Evolutionary conservation across 176 grass and related monocot species (phyloP).

Genomic region (Paspalum vaginatum): DNA sequence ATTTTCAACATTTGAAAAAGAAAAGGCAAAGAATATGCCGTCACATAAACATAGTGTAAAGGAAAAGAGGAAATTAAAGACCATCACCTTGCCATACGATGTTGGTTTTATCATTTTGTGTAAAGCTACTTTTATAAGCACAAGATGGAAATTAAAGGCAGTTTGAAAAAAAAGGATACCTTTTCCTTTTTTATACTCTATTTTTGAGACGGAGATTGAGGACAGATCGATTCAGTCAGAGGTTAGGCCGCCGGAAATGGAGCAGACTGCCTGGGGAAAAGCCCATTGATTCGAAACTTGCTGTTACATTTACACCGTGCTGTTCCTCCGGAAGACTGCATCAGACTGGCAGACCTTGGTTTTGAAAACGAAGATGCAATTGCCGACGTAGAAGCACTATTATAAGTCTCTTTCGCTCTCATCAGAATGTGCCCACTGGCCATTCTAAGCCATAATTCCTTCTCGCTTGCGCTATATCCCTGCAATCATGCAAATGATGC

Average conservation of each 20-base stretch:
- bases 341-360: neutral
- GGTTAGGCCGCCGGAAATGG: neutral
- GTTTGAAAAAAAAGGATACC: no score
- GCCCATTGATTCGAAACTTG: neutral
- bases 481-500: slow-evolving; percentile 19
- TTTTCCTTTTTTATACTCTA: neutral
- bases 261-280: neutral
- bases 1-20: neutral
- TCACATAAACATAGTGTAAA: neutral
- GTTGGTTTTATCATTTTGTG: neutral
- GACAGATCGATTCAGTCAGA: neutral
- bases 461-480: slow-evolving; percentile 8
- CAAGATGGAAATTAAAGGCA: neutral
- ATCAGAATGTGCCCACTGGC: neutral
- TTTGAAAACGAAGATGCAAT: neutral
- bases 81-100: neutral
- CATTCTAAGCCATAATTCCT: slow-evolving; percentile 22
- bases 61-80: neutral
- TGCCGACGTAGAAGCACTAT: neutral
- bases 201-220: neutral
- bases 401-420: neutral
- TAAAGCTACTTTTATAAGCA: neutral
- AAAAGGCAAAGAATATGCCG: neutral
- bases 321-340: neutral
- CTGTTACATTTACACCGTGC: neutral